Evolutionary conservation across 2,329 filamentous ascomycete genomes (phyloP).

Genomic region (Setomelanomma holmii): DNA sequence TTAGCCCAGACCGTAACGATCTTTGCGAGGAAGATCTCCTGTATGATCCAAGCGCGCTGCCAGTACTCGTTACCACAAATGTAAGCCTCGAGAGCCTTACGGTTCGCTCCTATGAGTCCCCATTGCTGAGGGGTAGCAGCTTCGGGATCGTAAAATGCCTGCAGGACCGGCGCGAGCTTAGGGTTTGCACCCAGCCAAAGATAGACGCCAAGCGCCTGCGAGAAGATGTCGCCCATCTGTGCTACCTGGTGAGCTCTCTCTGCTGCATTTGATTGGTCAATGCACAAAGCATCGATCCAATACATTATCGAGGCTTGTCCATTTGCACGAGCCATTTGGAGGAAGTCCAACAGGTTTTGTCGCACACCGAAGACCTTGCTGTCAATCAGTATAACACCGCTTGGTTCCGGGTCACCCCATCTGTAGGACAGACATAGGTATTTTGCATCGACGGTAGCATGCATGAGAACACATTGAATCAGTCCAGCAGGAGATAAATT

Average conservation of each 20-base stretch:
- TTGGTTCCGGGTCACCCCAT: conserved; percentile 7
- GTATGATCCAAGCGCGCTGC: conserved; percentile 2
- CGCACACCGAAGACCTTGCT: conserved; percentile 6
- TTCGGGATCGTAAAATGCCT: neutral
- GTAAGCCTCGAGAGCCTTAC: neutral
- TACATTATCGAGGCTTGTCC: neutral
- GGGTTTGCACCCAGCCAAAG: conserved; percentile 18
- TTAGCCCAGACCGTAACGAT: neutral
- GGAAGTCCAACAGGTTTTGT: conserved; percentile 14
- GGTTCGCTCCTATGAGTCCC: neutral
- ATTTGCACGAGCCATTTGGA: conserved; percentile 1
- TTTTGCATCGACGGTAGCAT: neutral
- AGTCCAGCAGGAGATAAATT: conserved; percentile 1
- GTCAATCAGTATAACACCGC: conserved; percentile 4
- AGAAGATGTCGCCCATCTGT: conserved; percentile 16
- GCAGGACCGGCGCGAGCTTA: neutral
- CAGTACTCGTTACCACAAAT: neutral
- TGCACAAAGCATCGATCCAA: conserved; percentile 39
- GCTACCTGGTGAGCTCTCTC: conserved; percentile 14
- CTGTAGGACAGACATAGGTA: conserved; percentile 20
- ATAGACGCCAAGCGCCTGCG: neutral
- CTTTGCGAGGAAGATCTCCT: neutral
- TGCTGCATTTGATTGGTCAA: conserved; percentile 11
- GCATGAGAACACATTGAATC: conserved; percentile 9
- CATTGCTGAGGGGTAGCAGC: neutral